Evolutionary conservation across 1,284 basidiomycete genomes (phyloP), one percentile per base, ranked within the genome.

Genomic region (Irpex sp.): DNA sequence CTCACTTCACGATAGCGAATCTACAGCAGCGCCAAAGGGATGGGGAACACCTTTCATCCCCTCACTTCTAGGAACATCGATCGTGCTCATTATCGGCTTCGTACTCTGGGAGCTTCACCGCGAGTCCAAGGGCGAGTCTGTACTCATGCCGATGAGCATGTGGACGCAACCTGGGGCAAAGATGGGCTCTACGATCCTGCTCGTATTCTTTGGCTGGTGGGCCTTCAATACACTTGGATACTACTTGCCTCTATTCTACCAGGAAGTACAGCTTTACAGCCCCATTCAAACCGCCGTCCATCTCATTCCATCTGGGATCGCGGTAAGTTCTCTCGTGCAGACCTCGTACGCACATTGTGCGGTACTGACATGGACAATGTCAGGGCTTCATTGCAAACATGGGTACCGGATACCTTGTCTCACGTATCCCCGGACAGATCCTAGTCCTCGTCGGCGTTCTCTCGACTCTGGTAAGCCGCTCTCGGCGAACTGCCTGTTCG

Each of bases 141-240:
- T 76, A 21, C 67, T 77, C 21, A 66, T 77, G 55, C 76, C 76
- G n/a, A 70, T 72, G 58, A 73, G 69, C 65, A 74, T 77, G 53
- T 77, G 76, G 76, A 67, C 67, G 7, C 68, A 72, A 57, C 72
- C 74, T 3, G 69, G 68, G 17, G 68, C 72, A n/a, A 72, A 72
- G 65, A 71, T 76, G 71, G 68, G 68, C 6, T 67, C 70, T 15
- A 64, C 76, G 33, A 68, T 76, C 39, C 60, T 66, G 3, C 62
- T 76, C 33, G 71, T 74, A 21, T 74, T 77, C 65, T 74, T 77
- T 58, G 73, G 68, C 21, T 77, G 75, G 77, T 77, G 67, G 54
- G 67, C 49, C 5, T 67, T 77, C 66, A 76, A 77, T 63, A 69
- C 70, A 4, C 61, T 76, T 11, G 66, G 63, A n/a, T 77, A 77